Percentiles rank a stretch among this genome's conserved stretches.
These are phyloP conservation scores for Posidonia oceanica DNA, from an alignment of 116 monocot genomes.

Conservation along the genomic window DNA sequence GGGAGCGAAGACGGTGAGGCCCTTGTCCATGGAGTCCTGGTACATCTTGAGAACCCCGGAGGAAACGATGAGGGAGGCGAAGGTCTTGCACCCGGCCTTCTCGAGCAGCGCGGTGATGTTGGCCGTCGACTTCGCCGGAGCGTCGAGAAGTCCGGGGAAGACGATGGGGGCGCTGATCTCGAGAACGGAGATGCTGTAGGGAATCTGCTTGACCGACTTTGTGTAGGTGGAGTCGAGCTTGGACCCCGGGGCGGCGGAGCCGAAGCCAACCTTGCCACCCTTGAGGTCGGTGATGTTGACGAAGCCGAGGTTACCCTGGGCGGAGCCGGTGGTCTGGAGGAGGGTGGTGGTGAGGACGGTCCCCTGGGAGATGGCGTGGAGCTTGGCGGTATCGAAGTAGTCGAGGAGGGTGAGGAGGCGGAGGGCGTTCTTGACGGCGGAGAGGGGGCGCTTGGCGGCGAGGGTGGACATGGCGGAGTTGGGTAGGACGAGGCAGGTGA, in stretches of 20 bases:
- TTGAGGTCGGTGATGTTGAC: constrained; percentile 65
- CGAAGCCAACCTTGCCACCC: constrained; percentile 56
- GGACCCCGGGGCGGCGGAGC: constrained; percentile 38
- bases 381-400: constrained; percentile 80
- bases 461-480: constrained; percentile 50
- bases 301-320: constrained; percentile 56
- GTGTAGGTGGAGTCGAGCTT: constrained; percentile 41
- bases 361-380: constrained; percentile 58
- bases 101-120: constrained; percentile 62
- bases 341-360: constrained; percentile 64
- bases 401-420: constrained; percentile 84
- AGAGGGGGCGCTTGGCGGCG: constrained; percentile 40
- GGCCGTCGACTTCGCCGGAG: constrained; percentile 15
- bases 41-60: constrained; percentile 30
- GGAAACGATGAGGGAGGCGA: constrained; percentile 42
- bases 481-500: constrained; percentile 67
- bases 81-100: constrained; percentile 79
- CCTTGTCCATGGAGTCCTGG: constrained; percentile 41
- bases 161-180: constrained; percentile 61
- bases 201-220: constrained; percentile 46
- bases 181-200: constrained; percentile 70
- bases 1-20: constrained; percentile 70
- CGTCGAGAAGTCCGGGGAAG: constrained; percentile 65
- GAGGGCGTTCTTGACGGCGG: constrained; percentile 66
- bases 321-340: constrained; percentile 77